Conservation (phyloP, 106 monocot genomes). For the Dioscorea zingiberensis region DNA sequence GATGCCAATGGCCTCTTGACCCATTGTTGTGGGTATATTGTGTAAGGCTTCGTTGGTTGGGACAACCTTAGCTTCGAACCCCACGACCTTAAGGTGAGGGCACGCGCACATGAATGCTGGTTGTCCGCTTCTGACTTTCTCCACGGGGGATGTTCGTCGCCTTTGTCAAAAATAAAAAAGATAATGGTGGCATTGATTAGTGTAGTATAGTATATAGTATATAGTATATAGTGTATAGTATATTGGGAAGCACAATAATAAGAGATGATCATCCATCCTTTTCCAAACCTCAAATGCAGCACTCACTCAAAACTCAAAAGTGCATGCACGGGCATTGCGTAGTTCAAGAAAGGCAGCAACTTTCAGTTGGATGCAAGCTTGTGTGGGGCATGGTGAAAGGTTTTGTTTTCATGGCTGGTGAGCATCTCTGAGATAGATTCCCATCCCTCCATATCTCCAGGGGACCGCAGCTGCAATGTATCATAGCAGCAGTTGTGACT, state of each 20-base stretch:
- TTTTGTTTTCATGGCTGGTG: not conserved
- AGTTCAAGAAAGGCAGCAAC: conserved; percentile 1
- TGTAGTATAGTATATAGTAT: no score
- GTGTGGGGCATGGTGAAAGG: not conserved
- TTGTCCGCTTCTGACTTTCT: no score
- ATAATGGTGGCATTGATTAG: not conserved
- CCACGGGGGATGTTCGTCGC: no score
- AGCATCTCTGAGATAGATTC: not conserved
- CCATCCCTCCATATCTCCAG: not conserved
- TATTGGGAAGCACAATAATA: not conserved
- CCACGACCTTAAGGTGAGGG: no score
- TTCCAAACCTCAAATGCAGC: not conserved
- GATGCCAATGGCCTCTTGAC: no score
- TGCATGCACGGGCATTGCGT: not conserved
- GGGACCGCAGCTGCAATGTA: not conserved
- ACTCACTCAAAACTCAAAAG: not conserved
- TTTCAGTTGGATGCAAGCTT: not conserved
- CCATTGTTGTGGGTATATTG: no score
- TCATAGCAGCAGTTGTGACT: not conserved
- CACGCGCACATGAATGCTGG: no score
- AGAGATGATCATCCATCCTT: not conserved
- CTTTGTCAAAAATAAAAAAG: not conserved
- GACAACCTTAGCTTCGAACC: no score
- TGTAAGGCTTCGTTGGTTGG: no score
- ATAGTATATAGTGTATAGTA: no score